Conservation (phyloP, 179 eudicot species). For the Patellifolia procumbens region DNA sequence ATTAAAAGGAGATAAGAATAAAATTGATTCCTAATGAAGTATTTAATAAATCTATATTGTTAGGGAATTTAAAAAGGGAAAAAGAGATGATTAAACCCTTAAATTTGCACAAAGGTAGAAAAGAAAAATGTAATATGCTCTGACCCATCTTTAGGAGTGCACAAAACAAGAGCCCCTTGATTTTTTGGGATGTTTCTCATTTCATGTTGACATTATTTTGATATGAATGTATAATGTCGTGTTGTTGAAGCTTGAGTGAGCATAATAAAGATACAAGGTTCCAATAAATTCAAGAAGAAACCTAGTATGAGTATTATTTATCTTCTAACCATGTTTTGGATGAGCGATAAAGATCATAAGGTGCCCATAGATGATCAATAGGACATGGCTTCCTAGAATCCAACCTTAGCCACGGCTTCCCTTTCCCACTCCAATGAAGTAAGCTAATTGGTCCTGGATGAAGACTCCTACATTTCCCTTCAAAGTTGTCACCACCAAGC, state of each 20-base stretch:
- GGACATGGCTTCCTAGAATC: conserved; percentile 44
- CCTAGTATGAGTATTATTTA: background rate
- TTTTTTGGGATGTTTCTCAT: background rate
- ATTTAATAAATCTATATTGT: background rate
- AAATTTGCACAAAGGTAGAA: too few species aligned
- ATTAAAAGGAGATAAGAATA: background rate
- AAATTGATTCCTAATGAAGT: background rate
- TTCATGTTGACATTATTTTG: too few species aligned
- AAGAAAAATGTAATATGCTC: background rate
- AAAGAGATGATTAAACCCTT: too few species aligned
- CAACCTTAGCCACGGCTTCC: conserved; percentile 45
- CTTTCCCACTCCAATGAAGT: conserved; percentile 50
- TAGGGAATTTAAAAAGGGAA: background rate
- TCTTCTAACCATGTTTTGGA: conserved; percentile 38
- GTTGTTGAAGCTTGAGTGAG: background rate
- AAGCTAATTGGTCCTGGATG: conserved; percentile 50
- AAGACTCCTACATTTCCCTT: conserved; percentile 44
- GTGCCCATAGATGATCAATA: conserved; percentile 48
- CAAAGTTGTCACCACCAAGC: conserved; percentile 46
- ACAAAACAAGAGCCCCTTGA: background rate
- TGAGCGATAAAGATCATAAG: conserved; percentile 44
- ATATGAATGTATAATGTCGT: background rate
- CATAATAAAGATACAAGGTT: too few species aligned
- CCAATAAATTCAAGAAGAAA: background rate
- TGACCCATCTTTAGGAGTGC: background rate